Percentiles rank a stretch among this genome's conserved stretches.
These are phyloP conservation scores for Xylaria sp. DNA, from an alignment of 2,329 filamentous ascomycete species.

Conservation along the genomic window DNA sequence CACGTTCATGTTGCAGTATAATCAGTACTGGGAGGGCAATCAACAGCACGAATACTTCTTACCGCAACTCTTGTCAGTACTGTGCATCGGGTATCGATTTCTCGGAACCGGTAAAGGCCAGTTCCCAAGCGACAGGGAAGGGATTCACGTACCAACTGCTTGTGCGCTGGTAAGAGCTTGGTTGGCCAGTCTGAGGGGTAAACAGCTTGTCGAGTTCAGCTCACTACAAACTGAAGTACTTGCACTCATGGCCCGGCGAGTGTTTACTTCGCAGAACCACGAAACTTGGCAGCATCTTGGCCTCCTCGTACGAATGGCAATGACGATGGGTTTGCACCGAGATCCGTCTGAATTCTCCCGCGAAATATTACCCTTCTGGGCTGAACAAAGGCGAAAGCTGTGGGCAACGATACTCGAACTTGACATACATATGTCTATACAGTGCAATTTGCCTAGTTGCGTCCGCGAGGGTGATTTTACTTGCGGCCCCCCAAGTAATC, in stretches of 20 bases:
- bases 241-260: slow-evolving; percentile 62
- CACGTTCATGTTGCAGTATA: slow-evolving; percentile 62
- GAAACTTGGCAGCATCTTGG: slow-evolving; percentile 66
- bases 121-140: slow-evolving; percentile 61
- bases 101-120: slow-evolving; percentile 61
- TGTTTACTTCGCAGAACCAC: slow-evolving; percentile 60
- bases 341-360: slow-evolving; percentile 64
- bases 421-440: slow-evolving; percentile 64
- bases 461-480: slow-evolving; percentile 65
- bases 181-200: slow-evolving; percentile 62
- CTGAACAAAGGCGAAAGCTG: slow-evolving; percentile 63
- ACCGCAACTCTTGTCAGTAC: slow-evolving; percentile 62
- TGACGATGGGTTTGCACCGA: slow-evolving; percentile 68
- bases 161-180: slow-evolving; percentile 64
- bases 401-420: slow-evolving; percentile 68
- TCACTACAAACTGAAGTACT: slow-evolving; percentile 61
- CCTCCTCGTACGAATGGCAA: slow-evolving; percentile 64
- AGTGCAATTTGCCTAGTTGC: slow-evolving; percentile 61
- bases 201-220: slow-evolving; percentile 62
- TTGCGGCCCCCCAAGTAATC: slow-evolving; percentile 62
- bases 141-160: slow-evolving; percentile 66
- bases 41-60: slow-evolving; percentile 61
- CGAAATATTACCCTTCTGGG: slow-evolving; percentile 60
- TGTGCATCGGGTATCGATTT: slow-evolving; percentile 65
- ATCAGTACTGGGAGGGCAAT: slow-evolving; percentile 62